These are phyloP conservation scores for Aegle marmelos DNA, from an alignment of 345 rosid species.

Conservation along the genomic window DNA sequence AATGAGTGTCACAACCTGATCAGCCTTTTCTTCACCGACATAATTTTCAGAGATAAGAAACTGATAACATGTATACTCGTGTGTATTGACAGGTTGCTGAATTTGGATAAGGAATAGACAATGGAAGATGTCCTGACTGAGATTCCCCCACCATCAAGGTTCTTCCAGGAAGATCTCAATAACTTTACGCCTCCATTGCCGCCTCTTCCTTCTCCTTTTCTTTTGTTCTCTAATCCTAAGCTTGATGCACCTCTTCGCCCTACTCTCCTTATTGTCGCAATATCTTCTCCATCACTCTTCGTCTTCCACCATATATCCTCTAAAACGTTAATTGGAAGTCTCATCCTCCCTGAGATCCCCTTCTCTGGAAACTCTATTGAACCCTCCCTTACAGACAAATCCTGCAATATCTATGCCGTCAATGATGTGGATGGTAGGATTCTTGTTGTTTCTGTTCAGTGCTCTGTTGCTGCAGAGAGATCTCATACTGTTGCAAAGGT, in stretches of 20 bases:
- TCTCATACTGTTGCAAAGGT: constrained; percentile 65
- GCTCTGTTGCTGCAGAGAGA: constrained; percentile 61
- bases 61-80: constrained; percentile 8
- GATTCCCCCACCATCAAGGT: constrained; percentile 93
- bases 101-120: constrained; percentile 23
- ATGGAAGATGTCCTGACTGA: constrained; percentile 92
- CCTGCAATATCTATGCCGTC: constrained; percentile 76
- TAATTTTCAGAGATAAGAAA: neutral
- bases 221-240: constrained; percentile 55
- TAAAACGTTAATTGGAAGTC: constrained; percentile 69
- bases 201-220: constrained; percentile 69
- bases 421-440: constrained; percentile 29
- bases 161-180: constrained; percentile 91
- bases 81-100: constrained; percentile 8
- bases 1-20: neutral
- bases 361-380: constrained; percentile 58
- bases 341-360: constrained; percentile 72
- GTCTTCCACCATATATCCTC: constrained; percentile 50
- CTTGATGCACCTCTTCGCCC: constrained; percentile 55
- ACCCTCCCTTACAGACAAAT: constrained; percentile 70
- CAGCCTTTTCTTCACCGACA: neutral
- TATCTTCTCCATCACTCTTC: constrained; percentile 64
- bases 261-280: constrained; percentile 66
- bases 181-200: constrained; percentile 55
- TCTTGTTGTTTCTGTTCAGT: constrained; percentile 63